Percentiles rank a stretch among this genome's conserved stretches.
phyloP scores from a whole-genome alignment of 2,329 filamentous ascomycete species.

The Emericellopsis atlantica region DNA sequence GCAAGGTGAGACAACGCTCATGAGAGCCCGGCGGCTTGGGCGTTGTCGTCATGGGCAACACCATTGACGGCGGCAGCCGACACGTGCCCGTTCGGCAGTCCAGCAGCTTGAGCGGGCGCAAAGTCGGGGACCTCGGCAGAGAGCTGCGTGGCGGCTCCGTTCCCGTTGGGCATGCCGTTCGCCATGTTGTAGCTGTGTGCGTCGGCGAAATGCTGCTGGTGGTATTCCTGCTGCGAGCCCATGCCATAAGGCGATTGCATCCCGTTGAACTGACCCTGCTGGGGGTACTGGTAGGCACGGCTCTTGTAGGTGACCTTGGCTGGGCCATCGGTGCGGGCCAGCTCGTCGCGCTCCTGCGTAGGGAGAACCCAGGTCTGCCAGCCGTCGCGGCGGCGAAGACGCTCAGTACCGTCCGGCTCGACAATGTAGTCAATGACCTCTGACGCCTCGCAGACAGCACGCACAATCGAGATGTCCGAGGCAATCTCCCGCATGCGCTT shows the following conservation, averaged over 20 bases:
- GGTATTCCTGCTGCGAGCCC: conserved; percentile 14
- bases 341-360: conserved; percentile 56
- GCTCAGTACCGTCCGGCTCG: conserved; percentile 59
- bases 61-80: background rate
- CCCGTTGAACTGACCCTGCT: conserved; percentile 15
- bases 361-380: conserved; percentile 75
- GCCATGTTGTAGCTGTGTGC: conserved; percentile 1
- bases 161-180: conserved; percentile 2
- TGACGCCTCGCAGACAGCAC: conserved; percentile 62
- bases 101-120: conserved; percentile 5
- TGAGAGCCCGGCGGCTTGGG: background rate
- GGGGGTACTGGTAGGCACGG: conserved; percentile 11
- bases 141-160: conserved; percentile 6
- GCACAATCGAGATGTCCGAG: conserved; percentile 58
- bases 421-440: conserved; percentile 60
- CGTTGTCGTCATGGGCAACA: background rate
- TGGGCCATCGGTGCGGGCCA: conserved; percentile 62
- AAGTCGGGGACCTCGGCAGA: conserved; percentile 12
- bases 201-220: conserved; percentile 6
- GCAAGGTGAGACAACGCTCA: background rate
- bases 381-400: conserved; percentile 59
- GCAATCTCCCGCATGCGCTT: conserved; percentile 46
- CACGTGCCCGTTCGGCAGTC: conserved; percentile 9
- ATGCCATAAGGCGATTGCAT: conserved; percentile 17
- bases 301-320: conserved; percentile 23